Base-by-base conservation (phyloP, 139 green algal species). In the Penium margaritaceum region DNA sequence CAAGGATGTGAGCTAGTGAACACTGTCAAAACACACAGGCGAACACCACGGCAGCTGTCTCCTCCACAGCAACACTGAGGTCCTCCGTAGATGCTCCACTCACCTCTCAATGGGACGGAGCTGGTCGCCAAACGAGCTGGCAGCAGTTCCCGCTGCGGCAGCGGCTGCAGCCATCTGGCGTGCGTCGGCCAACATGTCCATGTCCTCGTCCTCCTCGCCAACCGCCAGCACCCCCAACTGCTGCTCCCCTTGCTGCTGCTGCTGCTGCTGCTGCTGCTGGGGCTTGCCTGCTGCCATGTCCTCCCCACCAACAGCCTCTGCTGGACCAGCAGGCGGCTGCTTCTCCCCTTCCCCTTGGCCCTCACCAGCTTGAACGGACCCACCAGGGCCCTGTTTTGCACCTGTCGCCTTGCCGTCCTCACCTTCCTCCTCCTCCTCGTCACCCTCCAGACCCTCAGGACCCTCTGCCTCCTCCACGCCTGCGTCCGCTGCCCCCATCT, bases 161-260 rank as follows among this genome's bases (percentile, higher is more conserved):
- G 63, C 72, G 24, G 72, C 72, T 34, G 72, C 72, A 17, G 64
- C 64, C 67, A 78, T 58, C 69, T 74, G 46, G 2, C 69, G 29
- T 57, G 79, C 68, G 30, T 81, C 75, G 34, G 30, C 68, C 36
- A 81, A 19, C 75, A 81, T 81, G 29, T 81, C 74, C 14, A 78
- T 33, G 34, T 79, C 72, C 35, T 35, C 44, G 6, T 77, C 70
- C 41, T 64, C 47, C 12, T 53, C 72, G 5, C 21, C 34, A 1
- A 43, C 15, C 64, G 2, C 38, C 17, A 39, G 15, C 32, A 29
- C 73, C 17, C 46, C 35, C 34, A 7, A 67, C 37, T 37, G 68
- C 66, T 39, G 17, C 32, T 27, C 24, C 35, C 17, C 5, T n/a
- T 78, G 0, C 33, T 71, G 69, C n/a, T 55, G 2, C 34, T 67